A percentile compares a stretch with the other conserved stretches of the same genome.
Evolutionary conservation across 2,329 filamentous ascomycete genomes (phyloP).

Genomic region (Raffaelea albimanens): DNA sequence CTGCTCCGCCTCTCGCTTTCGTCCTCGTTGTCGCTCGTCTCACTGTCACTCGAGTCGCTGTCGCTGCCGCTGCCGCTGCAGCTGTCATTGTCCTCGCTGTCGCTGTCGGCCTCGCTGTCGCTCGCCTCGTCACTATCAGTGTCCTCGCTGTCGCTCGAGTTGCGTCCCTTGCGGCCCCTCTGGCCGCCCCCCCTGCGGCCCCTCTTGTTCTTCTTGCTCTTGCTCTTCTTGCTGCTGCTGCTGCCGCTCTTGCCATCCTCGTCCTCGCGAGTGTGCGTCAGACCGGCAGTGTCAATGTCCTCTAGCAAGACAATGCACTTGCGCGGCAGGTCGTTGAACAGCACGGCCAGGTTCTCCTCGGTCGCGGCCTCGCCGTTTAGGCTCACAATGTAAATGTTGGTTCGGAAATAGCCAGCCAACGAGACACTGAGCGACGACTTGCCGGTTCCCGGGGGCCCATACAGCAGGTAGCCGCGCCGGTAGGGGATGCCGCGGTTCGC

Average conservation of each 20-base stretch:
- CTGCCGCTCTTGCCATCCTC: slow-evolving; percentile 11
- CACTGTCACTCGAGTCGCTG: slow-evolving; percentile 5
- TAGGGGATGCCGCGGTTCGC: slow-evolving; percentile 77
- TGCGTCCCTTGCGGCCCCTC: slow-evolving; percentile 9
- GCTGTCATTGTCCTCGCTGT: slow-evolving; percentile 8
- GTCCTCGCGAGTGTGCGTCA: slow-evolving; percentile 49
- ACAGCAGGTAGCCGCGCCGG: slow-evolving; percentile 70
- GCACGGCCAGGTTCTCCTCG: slow-evolving; percentile 53
- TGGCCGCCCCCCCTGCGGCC: not conserved
- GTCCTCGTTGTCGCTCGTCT: too few species aligned
- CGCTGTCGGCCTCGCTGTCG: not conserved
- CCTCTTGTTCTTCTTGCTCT: slow-evolving; percentile 11
- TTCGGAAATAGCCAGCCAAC: slow-evolving; percentile 58
- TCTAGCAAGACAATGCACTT: slow-evolving; percentile 67
- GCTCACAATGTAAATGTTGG: slow-evolving; percentile 64
- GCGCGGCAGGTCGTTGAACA: slow-evolving; percentile 59
- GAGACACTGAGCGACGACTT: slow-evolving; percentile 67
- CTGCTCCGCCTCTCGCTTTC: too few species aligned
- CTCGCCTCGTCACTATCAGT: slow-evolving; percentile 4
- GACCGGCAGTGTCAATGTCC: slow-evolving; percentile 65
- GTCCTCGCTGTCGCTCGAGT: slow-evolving; percentile 10
- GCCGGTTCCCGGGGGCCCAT: slow-evolving; percentile 72
- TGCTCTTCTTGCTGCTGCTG: slow-evolving; percentile 1
- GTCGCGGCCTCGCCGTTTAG: slow-evolving; percentile 52
- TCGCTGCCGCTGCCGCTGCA: slow-evolving; percentile 3